Evolutionary conservation across 1,284 basidiomycete species (phyloP).

Genomic region (Trichosporon sp.): DNA sequence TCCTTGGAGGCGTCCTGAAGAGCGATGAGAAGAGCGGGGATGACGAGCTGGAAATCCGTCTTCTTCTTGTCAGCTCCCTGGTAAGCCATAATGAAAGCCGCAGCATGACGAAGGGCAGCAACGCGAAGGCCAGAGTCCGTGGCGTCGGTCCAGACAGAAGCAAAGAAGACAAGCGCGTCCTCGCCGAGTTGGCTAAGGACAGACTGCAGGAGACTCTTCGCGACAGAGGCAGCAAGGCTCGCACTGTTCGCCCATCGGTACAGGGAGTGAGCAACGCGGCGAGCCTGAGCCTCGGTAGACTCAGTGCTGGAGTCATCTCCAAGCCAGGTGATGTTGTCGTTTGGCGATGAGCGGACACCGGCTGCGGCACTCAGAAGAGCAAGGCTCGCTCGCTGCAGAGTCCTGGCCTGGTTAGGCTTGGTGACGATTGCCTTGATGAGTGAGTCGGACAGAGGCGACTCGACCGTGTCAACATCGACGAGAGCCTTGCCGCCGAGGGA

Average conservation of each 20-base stretch:
- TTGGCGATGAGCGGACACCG: conserved; percentile 19
- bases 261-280: conserved; percentile 38
- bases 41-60: conserved; percentile 73
- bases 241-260: conserved; percentile 60
- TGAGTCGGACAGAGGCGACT: conserved; percentile 14
- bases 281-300: conserved; percentile 9
- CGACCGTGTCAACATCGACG: conserved; percentile 21
- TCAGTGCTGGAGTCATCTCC: conserved; percentile 6
- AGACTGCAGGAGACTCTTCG: conserved; percentile 57
- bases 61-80: conserved; percentile 12
- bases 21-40: conserved; percentile 69
- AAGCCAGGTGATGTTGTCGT: conserved; percentile 21
- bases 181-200: conserved; percentile 67
- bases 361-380: conserved; percentile 31
- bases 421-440: conserved; percentile 27
- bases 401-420: conserved; percentile 32
- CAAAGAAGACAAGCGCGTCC: conserved; percentile 73
- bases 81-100: conserved; percentile 55
- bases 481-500: conserved; percentile 15
- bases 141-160: conserved; percentile 57
- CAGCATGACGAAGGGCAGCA: conserved; percentile 71
- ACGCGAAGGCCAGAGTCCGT: conserved; percentile 52
- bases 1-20: conserved; percentile 55
- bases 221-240: conserved; percentile 51
- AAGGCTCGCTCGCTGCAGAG: conserved; percentile 30